Percentiles rank a stretch among this genome's conserved stretches.
Evolutionary conservation across 1,284 basidiomycete genomes (phyloP).

Genomic region (Chondrostereum purpureum): DNA sequence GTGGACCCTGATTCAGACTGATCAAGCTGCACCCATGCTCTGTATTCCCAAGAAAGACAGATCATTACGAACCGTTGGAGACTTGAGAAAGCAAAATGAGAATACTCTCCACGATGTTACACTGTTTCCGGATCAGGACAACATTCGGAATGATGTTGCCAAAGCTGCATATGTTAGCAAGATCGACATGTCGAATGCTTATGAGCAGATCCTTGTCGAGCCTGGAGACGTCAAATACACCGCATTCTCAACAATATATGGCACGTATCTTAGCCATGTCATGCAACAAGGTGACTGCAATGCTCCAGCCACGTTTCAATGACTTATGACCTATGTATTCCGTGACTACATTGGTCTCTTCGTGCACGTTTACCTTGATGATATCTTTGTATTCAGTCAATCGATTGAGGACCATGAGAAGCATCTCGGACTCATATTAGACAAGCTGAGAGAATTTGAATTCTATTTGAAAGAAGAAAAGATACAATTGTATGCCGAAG

Average conservation of each 20-base stretch:
- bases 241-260: conserved; percentile 18
- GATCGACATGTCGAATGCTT: conserved; percentile 28
- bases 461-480: conserved; percentile 18
- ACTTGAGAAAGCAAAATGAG: conserved; percentile 25
- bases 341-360: conserved; percentile 19
- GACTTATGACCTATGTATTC: conserved; percentile 20
- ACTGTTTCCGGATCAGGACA: conserved; percentile 30
- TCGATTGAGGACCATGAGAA: conserved; percentile 21
- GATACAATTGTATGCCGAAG: conserved; percentile 14
- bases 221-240: conserved; percentile 5
- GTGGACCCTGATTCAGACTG: conserved; percentile 19
- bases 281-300: conserved; percentile 31
- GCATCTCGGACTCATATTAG: conserved; percentile 14
- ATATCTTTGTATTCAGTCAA: conserved; percentile 31
- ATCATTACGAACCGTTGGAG: conserved; percentile 25
- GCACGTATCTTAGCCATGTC: conserved; percentile 21
- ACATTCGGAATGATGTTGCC: conserved; percentile 24
- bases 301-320: conserved; percentile 17
- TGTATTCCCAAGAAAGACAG: conserved; percentile 29
- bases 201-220: conserved; percentile 18
- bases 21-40: conserved; percentile 25
- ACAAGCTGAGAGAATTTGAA: conserved; percentile 13
- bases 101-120: conserved; percentile 31
- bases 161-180: conserved; percentile 20
- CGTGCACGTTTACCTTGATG: conserved; percentile 28